These are phyloP conservation scores for Sugiyamaella americana DNA, from an alignment of 805 yeast genomes.

Conservation along the genomic window DNA sequence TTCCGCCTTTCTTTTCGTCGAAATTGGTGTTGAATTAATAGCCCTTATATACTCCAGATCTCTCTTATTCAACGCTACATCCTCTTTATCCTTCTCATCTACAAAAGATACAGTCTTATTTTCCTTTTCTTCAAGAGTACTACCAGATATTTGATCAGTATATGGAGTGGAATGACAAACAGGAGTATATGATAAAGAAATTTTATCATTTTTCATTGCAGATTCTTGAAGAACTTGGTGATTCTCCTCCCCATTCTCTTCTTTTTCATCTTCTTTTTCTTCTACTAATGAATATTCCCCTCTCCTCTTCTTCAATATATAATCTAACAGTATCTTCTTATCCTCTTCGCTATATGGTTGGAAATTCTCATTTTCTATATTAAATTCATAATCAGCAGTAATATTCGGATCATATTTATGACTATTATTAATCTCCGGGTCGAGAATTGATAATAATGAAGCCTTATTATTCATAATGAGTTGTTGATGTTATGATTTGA, in stretches of 20 bases:
- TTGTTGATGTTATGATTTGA: no score
- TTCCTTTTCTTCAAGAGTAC: slow-evolving; percentile 2
- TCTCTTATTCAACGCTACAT: no score
- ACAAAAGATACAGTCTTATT: no score
- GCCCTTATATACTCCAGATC: no score
- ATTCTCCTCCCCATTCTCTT: no score
- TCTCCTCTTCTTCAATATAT: background rate
- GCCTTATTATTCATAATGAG: background rate
- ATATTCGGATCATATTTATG: background rate
- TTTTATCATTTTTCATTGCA: no score
- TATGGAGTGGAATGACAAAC: slow-evolving; percentile 6
- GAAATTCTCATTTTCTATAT: background rate
- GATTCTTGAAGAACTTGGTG: no score
- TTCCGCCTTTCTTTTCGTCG: no score
- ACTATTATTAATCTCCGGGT: background rate
- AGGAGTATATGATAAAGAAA: slow-evolving; percentile 1
- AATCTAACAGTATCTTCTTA: background rate
- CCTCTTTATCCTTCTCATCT: no score
- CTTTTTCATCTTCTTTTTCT: no score
- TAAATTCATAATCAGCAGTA: slow-evolving; percentile 1
- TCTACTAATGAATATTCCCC: no score
- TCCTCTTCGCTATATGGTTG: background rate
- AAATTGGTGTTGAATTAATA: no score
- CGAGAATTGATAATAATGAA: background rate
- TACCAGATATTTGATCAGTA: slow-evolving; percentile 9